phyloP scores from a whole-genome alignment of 75 land plant genomes.

The Pinus albicaulis region DNA sequence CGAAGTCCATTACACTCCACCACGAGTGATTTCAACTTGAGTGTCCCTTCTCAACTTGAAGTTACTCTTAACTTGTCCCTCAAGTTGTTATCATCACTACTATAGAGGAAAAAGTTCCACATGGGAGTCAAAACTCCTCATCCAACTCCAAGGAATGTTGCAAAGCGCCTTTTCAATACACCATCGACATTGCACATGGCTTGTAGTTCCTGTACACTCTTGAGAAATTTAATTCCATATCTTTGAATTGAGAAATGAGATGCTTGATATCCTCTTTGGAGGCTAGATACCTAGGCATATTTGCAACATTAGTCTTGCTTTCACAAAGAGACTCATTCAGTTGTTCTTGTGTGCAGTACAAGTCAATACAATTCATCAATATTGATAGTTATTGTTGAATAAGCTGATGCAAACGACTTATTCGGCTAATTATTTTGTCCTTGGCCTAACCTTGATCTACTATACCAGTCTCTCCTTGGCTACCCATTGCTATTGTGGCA shows the following conservation, averaged over 20 bases:
- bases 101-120: slow-evolving; percentile 39
- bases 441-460: no score
- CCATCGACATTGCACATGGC: slow-evolving; percentile 62
- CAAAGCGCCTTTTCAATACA: background rate
- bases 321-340: slow-evolving; percentile 30
- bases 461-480: no score
- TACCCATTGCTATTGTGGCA: no score
- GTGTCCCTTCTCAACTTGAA: slow-evolving; percentile 62
- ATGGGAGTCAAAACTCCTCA: slow-evolving; percentile 40
- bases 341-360: slow-evolving; percentile 70
- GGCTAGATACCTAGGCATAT: slow-evolving; percentile 35
- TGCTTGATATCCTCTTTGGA: slow-evolving; percentile 52
- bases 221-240: slow-evolving; percentile 81
- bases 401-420: no score
- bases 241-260: slow-evolving; percentile 81
- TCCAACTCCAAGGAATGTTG: slow-evolving; percentile 31
- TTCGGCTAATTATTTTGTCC: no score
- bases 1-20: slow-evolving; percentile 8
- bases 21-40: slow-evolving; percentile 30
- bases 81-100: slow-evolving; percentile 6
- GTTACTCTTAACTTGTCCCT: slow-evolving; percentile 29
- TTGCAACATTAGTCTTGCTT: slow-evolving; percentile 22
- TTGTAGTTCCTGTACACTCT: slow-evolving; percentile 86
- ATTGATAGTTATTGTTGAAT: no score
- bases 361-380: slow-evolving; percentile 8